A percentile compares a stretch with the other conserved stretches of the same genome.
phyloP scores from a whole-genome alignment of 2,329 filamentous ascomycete species.

The Talaromyces verruculosus region DNA sequence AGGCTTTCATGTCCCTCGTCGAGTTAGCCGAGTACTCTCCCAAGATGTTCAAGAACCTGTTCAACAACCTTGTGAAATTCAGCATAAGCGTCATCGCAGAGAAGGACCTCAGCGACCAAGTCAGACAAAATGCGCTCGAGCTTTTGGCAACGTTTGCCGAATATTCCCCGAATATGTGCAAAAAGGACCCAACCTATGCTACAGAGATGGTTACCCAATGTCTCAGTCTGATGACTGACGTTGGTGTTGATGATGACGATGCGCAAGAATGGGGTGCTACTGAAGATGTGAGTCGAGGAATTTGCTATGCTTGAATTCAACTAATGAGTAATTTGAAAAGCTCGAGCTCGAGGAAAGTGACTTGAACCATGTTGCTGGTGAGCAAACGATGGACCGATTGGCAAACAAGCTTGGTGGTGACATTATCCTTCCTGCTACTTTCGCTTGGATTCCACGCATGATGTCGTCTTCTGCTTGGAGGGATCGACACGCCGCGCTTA shows the following conservation, averaged over 20 bases:
- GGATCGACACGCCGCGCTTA: conserved; percentile 91
- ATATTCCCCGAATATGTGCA: conserved; percentile 89
- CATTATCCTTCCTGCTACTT: conserved; percentile 87
- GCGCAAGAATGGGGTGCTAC: conserved; percentile 88
- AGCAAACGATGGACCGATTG: conserved; percentile 96
- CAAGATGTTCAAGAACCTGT: conserved; percentile 96
- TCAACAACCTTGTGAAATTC: conserved; percentile 88
- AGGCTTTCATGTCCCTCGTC: conserved; percentile 85
- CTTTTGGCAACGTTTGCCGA: conserved; percentile 98
- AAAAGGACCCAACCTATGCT: conserved; percentile 88
- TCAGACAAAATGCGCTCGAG: conserved; percentile 91
- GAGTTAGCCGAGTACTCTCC: conserved; percentile 91
- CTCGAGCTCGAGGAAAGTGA: conserved; percentile 95
- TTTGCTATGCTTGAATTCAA: neutral
- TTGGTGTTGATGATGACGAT: conserved; percentile 91
- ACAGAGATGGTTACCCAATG: conserved; percentile 98
- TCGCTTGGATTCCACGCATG: conserved; percentile 96
- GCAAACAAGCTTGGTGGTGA: conserved; percentile 97
- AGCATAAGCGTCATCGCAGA: conserved; percentile 92
- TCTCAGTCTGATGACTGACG: conserved; percentile 95
- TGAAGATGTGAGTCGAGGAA: conserved; percentile 69
- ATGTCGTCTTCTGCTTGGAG: conserved; percentile 93
- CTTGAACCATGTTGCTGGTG: conserved; percentile 93
- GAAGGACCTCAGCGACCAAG: conserved; percentile 87
- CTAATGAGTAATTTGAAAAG: conserved; percentile 42